Conservation (phyloP, 176 grass and related monocot genomes). For the Juncus effusus region DNA sequence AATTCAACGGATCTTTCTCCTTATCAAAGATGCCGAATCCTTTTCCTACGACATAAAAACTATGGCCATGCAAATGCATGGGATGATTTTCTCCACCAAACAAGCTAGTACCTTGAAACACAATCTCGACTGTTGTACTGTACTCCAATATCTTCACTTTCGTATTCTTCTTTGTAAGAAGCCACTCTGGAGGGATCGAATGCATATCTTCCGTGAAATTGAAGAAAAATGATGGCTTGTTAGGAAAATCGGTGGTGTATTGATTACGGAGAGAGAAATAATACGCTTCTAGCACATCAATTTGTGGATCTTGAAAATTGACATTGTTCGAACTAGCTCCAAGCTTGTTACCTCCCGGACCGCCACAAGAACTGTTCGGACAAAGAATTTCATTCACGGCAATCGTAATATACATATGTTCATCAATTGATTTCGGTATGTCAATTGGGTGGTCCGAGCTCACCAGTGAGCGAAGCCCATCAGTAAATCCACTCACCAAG, state of each 20-base stretch:
- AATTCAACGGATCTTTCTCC: constrained; percentile 20
- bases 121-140: too few species aligned
- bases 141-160: constrained; percentile 31
- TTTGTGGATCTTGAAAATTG: constrained; percentile 25
- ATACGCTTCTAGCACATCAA: neutral
- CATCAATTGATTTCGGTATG: constrained; percentile 39
- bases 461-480: constrained; percentile 31
- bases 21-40: constrained; percentile 28
- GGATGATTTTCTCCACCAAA: too few species aligned
- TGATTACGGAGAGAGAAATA: too few species aligned
- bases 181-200: constrained; percentile 8
- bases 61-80: too few species aligned
- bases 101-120: too few species aligned
- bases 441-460: too few species aligned
- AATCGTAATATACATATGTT: constrained; percentile 25
- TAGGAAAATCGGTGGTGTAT: constrained; percentile 66
- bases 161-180: constrained; percentile 41
- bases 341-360: neutral
- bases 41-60: constrained; percentile 33
- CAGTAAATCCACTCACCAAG: constrained; percentile 48
- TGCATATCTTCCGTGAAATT: constrained; percentile 18
- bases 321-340: constrained; percentile 58
- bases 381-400: neutral
- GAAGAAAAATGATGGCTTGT: constrained; percentile 34
- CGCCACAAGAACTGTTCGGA: neutral